Evolutionary conservation across 805 yeast species (phyloP).

Genomic region (Metschnikowia reukaufii): DNA sequence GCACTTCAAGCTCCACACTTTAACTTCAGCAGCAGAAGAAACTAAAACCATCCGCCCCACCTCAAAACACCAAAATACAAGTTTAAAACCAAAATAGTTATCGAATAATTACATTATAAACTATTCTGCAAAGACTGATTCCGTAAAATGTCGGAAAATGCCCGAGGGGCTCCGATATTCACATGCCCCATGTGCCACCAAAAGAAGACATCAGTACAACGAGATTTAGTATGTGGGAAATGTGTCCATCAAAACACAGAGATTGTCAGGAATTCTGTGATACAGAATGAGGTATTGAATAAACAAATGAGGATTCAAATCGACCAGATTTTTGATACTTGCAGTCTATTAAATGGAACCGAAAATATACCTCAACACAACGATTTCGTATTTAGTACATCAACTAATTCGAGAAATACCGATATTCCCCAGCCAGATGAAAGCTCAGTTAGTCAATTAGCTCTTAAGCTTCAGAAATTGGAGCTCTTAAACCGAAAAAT

Average conservation of each 20-base stretch:
- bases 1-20: background rate
- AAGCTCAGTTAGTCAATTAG: slow-evolving; percentile 23
- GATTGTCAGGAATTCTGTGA: slow-evolving; percentile 25
- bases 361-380: too few species aligned
- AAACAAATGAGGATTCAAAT: slow-evolving; percentile 24
- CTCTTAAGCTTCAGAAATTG: slow-evolving; percentile 34
- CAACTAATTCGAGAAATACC: background rate
- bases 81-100: background rate
- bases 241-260: slow-evolving; percentile 25
- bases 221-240: slow-evolving; percentile 24
- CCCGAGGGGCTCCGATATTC: background rate
- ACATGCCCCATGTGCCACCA: slow-evolving; percentile 20
- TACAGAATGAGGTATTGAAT: slow-evolving; percentile 27
- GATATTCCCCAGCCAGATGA: slow-evolving; percentile 7
- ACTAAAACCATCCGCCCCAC: background rate
- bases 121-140: background rate
- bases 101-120: background rate
- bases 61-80: background rate
- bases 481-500: slow-evolving; percentile 20
- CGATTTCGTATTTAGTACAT: too few species aligned
- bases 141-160: slow-evolving; percentile 12
- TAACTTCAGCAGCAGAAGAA: background rate
- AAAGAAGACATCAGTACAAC: slow-evolving; percentile 6
- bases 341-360: slow-evolving; percentile 16
- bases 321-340: slow-evolving; percentile 26